Percentiles rank a stretch among this genome's conserved stretches.
These are phyloP conservation scores for Apiospora kogelbergensis DNA, from an alignment of 2,329 filamentous ascomycete genomes.

Conservation along the genomic window DNA sequence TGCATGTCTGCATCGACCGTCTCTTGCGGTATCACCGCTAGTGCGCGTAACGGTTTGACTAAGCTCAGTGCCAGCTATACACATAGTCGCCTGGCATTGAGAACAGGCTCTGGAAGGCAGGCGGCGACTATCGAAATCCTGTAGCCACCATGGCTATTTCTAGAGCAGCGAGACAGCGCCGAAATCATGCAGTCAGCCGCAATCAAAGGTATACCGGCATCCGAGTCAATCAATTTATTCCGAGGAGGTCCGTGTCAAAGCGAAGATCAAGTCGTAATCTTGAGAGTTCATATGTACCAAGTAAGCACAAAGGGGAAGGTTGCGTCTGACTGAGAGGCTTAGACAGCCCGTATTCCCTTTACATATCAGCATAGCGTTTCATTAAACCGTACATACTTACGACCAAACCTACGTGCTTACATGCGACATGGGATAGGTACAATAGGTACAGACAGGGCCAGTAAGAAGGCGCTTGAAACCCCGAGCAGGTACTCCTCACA, in stretches of 20 bases:
- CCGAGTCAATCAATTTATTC: not conserved
- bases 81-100: not conserved
- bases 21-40: not conserved
- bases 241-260: slow-evolving; percentile 1
- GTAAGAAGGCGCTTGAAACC: not conserved
- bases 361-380: not conserved
- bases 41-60: not conserved
- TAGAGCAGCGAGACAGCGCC: not conserved
- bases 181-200: slow-evolving; percentile 4
- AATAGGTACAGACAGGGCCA: not conserved
- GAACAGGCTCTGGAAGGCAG: not conserved
- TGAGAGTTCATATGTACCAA: not conserved
- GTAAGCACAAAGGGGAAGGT: no score
- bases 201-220: not conserved
- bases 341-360: slow-evolving; percentile 4
- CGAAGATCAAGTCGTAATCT: not conserved
- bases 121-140: not conserved
- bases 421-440: not conserved
- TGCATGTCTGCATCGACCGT: not conserved
- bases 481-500: not conserved
- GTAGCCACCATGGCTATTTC: not conserved
- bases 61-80: not conserved
- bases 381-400: not conserved
- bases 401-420: not conserved
- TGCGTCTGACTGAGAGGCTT: slow-evolving; percentile 6